A percentile compares a stretch with the other conserved stretches of the same genome.
Conservation (phyloP, 345 rosid species). For the Excoecaria agallocha region DNA sequence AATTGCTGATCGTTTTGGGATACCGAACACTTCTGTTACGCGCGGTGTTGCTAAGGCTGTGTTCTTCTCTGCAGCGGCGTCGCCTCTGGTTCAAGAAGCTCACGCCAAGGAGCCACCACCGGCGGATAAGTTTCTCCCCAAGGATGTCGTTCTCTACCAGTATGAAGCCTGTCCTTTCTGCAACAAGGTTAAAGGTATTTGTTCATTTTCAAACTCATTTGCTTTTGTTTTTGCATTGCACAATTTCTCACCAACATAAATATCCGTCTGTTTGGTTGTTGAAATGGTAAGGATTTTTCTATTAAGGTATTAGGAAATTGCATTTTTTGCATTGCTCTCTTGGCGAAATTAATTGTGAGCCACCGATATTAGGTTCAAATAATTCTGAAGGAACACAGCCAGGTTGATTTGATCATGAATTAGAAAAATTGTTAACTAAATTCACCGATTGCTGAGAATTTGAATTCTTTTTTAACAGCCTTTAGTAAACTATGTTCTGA, state of each 20-base stretch:
- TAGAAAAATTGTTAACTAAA: neutral
- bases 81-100: slow-evolving; percentile 48
- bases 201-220: neutral
- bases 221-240: neutral
- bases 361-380: neutral
- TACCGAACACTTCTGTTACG: slow-evolving; percentile 31
- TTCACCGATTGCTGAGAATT: neutral
- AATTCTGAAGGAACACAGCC: neutral
- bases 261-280: too few species aligned
- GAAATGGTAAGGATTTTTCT: neutral
- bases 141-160: slow-evolving; percentile 83
- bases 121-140: slow-evolving; percentile 44
- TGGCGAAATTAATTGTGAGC: neutral
- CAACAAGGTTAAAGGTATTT: slow-evolving; percentile 83
- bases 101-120: slow-evolving; percentile 57
- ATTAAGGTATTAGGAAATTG: neutral
- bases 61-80: slow-evolving; percentile 52
- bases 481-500: neutral
- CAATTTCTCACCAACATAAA: too few species aligned
- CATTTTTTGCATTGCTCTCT: neutral
- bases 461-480: neutral
- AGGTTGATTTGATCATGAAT: neutral
- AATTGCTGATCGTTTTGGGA: slow-evolving; percentile 29
- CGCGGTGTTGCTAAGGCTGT: slow-evolving; percentile 45
- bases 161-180: slow-evolving; percentile 97